Conservation (phyloP, 202 grass and related monocot species). For the Panicum hallii region DNA sequence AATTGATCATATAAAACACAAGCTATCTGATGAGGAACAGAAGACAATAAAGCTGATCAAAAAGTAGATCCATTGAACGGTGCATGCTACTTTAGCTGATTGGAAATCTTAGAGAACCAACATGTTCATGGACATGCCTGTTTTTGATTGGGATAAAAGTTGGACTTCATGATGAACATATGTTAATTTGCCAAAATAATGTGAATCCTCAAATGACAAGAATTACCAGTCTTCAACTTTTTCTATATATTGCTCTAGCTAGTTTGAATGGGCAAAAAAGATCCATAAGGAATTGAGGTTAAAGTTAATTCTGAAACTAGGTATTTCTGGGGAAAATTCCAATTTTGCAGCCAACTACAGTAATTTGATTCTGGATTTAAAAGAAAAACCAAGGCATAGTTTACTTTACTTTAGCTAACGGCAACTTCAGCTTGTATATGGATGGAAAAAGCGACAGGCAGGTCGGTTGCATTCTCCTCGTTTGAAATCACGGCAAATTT, state of each 20-base stretch:
- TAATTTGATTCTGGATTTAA: constrained; percentile 13
- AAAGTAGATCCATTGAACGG: constrained; percentile 5
- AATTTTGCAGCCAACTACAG: constrained; percentile 24
- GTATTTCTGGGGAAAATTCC: not conserved
- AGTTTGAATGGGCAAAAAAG: constrained; percentile 33
- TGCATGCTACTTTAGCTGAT: constrained; percentile 24
- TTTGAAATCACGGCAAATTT: constrained; percentile 76
- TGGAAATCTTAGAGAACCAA: constrained; percentile 12
- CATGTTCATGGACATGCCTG: not conserved
- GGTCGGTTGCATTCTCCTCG: constrained; percentile 62
- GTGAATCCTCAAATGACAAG: not conserved
- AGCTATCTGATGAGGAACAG: not conserved
- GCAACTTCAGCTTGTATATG: constrained; percentile 53
- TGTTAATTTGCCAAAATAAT: constrained; percentile 13
- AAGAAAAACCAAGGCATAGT: constrained; percentile 21
- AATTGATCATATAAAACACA: constrained; percentile 33
- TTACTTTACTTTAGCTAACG: constrained; percentile 66
- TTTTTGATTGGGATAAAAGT: not conserved
- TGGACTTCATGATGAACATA: constrained; percentile 27
- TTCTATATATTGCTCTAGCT: constrained; percentile 15
- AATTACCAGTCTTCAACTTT: not conserved
- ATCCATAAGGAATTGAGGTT: constrained; percentile 31
- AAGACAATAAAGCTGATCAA: constrained; percentile 15
- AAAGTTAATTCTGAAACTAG: constrained; percentile 21
- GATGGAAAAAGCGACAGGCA: constrained; percentile 72